These are phyloP conservation scores for Stereum hirsutum DNA, from an alignment of 1,284 basidiomycete genomes.

Conservation along the genomic window DNA sequence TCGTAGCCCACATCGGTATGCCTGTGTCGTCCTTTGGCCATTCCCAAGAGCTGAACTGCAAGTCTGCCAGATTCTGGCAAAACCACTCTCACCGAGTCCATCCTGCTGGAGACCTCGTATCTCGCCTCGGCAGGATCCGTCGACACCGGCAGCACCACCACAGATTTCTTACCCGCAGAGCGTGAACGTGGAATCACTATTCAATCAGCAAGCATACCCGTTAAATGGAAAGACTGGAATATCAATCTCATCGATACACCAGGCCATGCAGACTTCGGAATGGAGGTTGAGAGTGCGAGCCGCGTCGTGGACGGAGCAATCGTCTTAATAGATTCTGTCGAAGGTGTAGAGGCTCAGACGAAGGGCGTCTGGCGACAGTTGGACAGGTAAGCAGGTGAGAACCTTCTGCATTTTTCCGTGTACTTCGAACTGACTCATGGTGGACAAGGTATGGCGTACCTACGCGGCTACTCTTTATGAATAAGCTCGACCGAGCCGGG, in stretches of 20 bases:
- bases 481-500: constrained; percentile 83
- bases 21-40: constrained; percentile 7
- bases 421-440: background rate
- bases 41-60: constrained; percentile 10
- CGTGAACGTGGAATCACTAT: constrained; percentile 88
- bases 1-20: constrained; percentile 78
- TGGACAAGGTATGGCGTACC: constrained; percentile 63
- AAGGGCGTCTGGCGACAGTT: constrained; percentile 84
- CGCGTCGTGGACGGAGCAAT: constrained; percentile 86
- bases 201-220: constrained; percentile 85
- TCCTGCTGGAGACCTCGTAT: constrained; percentile 70
- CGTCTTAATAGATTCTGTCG: constrained; percentile 82
- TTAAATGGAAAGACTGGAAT: constrained; percentile 78
- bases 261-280: constrained; percentile 89
- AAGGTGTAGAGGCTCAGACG: constrained; percentile 87
- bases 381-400: constrained; percentile 55
- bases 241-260: constrained; percentile 89
- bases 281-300: constrained; percentile 91
- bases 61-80: constrained; percentile 72
- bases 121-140: constrained; percentile 73
- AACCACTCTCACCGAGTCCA: constrained; percentile 85
- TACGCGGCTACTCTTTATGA: constrained; percentile 75
- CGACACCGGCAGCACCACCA: constrained; percentile 84
- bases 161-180: constrained; percentile 86
- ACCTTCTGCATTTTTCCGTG: background rate